phyloP scores from a whole-genome alignment of 345 rosid genomes.

The Populus tremula region DNA sequence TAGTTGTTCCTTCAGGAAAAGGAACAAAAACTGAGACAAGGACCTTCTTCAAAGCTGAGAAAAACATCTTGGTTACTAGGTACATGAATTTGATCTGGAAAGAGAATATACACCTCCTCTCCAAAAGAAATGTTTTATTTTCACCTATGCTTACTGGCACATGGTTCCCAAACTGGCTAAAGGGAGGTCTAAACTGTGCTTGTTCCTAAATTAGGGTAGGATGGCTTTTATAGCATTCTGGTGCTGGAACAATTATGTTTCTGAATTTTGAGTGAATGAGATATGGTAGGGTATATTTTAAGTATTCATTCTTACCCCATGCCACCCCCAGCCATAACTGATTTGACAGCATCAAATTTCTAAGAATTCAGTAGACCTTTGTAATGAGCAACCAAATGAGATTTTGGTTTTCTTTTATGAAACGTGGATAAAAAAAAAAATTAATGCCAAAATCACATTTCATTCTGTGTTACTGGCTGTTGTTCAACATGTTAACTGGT shows the following conservation, averaged over 20 bases:
- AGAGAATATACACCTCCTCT: background rate
- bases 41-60: background rate
- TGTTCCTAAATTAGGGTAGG: background rate
- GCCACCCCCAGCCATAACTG: background rate
- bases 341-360: background rate
- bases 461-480: background rate
- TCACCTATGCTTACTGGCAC: background rate
- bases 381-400: background rate
- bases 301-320: background rate
- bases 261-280: background rate
- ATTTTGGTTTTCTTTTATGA: background rate
- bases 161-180: background rate
- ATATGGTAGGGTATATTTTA: background rate
- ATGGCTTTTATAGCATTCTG: background rate
- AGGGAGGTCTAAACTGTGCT: background rate
- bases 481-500: constrained; percentile 5
- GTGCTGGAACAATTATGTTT: background rate
- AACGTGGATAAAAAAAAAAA: background rate
- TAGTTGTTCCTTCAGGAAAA: background rate
- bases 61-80: background rate
- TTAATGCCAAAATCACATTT: background rate
- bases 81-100: background rate
- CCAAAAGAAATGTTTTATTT: background rate
- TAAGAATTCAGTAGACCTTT: background rate
- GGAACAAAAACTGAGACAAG: background rate